Evolutionary conservation across 2,329 filamentous ascomycete genomes (phyloP).

Genomic region (Penicillium sp.): DNA sequence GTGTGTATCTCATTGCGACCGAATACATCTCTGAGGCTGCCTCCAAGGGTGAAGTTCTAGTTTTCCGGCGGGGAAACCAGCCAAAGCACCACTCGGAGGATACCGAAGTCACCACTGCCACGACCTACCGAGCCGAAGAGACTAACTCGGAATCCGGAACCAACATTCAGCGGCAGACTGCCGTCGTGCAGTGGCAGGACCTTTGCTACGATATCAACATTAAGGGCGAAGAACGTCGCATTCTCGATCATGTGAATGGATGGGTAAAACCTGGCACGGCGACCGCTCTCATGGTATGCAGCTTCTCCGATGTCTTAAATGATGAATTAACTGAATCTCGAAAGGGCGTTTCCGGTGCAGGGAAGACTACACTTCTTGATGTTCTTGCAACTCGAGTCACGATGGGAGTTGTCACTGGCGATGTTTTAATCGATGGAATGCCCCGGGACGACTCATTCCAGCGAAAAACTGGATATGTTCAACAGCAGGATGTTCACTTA

Average conservation of each 20-base stretch:
- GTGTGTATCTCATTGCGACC: slow-evolving; percentile 27
- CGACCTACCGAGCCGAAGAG: neutral
- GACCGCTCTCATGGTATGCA: slow-evolving; percentile 78
- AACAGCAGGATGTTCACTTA: slow-evolving; percentile 88
- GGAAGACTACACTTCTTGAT: slow-evolving; percentile 87
- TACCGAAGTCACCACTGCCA: neutral
- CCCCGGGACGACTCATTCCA: slow-evolving; percentile 59
- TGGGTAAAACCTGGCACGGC: slow-evolving; percentile 92
- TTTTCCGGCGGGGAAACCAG: slow-evolving; percentile 20
- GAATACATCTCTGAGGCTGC: slow-evolving; percentile 30
- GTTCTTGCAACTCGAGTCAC: slow-evolving; percentile 80
- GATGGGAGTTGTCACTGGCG: slow-evolving; percentile 83
- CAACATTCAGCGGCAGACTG: slow-evolving; percentile 64
- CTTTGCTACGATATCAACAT: slow-evolving; percentile 71
- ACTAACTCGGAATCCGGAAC: neutral
- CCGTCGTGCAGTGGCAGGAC: slow-evolving; percentile 79
- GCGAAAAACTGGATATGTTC: slow-evolving; percentile 57
- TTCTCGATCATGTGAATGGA: slow-evolving; percentile 83
- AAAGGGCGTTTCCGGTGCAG: slow-evolving; percentile 76
- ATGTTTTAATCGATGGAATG: slow-evolving; percentile 78
- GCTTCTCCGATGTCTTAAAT: neutral
- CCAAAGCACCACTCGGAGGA: neutral
- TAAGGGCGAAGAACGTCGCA: slow-evolving; percentile 71
- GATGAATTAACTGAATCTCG: neutral
- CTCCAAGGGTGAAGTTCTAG: slow-evolving; percentile 34